These are phyloP conservation scores for Diplodia mutila DNA, from an alignment of 2,329 filamentous ascomycete genomes.

Conservation along the genomic window DNA sequence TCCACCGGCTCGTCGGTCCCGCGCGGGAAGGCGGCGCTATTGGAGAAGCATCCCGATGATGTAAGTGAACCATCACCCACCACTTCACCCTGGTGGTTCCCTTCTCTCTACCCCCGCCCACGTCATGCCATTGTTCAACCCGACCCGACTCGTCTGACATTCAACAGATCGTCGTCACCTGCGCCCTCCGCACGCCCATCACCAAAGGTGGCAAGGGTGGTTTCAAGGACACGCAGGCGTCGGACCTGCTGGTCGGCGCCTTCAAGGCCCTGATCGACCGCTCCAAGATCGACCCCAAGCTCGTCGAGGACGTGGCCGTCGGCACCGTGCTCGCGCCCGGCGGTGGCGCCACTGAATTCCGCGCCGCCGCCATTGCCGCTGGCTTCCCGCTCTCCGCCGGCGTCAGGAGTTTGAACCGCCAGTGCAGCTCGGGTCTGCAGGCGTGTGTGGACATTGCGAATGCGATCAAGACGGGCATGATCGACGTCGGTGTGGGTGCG, in stretches of 20 bases:
- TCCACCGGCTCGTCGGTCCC: constrained; percentile 42
- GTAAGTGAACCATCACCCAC: constrained; percentile 35
- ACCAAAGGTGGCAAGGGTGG: constrained; percentile 91
- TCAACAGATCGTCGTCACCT: constrained; percentile 79
- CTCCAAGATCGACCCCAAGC: constrained; percentile 82
- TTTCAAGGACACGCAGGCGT: constrained; percentile 90
- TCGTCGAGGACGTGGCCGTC: constrained; percentile 92
- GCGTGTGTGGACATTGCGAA: constrained; percentile 94
- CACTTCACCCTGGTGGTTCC: too few relatives aligned
- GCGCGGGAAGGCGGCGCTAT: constrained; percentile 47
- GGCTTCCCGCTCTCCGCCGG: constrained; percentile 85
- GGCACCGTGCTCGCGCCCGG: constrained; percentile 90
- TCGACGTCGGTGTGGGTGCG: constrained; percentile 90
- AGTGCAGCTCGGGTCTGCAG: constrained; percentile 92
- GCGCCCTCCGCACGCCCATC: constrained; percentile 86
- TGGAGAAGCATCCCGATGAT: constrained; percentile 63
- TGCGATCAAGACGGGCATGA: constrained; percentile 88
- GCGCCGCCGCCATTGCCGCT: constrained; percentile 85
- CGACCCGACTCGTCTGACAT: background rate
- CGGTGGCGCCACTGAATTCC: constrained; percentile 95
- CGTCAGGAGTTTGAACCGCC: constrained; percentile 88
- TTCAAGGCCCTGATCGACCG: constrained; percentile 75
- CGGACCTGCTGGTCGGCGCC: constrained; percentile 82
- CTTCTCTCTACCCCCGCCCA: too few relatives aligned
- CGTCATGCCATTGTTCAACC: background rate